Conservation (phyloP, 257 asterid genomes). For the Pogostemon cablin region DNA sequence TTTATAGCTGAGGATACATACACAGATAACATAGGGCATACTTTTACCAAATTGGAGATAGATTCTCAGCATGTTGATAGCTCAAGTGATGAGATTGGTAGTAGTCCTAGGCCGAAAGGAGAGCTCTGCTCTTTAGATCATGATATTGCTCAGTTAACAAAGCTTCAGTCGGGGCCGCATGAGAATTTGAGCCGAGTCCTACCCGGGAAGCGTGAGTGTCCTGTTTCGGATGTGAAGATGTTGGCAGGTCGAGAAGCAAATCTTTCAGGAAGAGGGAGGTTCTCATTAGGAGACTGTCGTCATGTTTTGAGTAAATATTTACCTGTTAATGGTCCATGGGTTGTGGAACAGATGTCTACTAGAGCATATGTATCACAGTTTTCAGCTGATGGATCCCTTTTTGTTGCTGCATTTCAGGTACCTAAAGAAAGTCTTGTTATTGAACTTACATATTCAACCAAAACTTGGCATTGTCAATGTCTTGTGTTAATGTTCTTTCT, state of each 20-base stretch:
- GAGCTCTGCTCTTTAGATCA: conserved; percentile 40
- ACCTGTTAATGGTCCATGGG: conserved; percentile 74
- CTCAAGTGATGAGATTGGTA: conserved; percentile 39
- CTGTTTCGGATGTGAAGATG: conserved; percentile 72
- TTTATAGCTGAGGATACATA: conserved; percentile 32
- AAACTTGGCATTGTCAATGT: no score
- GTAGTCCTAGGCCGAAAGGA: conserved; percentile 29
- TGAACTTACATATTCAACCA: no score
- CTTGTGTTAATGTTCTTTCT: neutral
- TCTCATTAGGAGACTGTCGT: conserved; percentile 68
- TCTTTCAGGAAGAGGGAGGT: conserved; percentile 66
- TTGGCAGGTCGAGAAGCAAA: conserved; percentile 81
- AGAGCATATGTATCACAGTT: conserved; percentile 87
- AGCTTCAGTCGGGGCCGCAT: conserved; percentile 67
- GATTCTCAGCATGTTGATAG: conserved; percentile 54
- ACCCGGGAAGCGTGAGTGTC: conserved; percentile 51
- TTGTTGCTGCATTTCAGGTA: conserved; percentile 94
- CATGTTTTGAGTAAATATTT: conserved; percentile 71
- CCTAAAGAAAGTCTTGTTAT: neutral
- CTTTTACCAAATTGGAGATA: conserved; percentile 65
- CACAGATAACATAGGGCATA: conserved; percentile 56
- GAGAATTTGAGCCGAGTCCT: conserved; percentile 47
- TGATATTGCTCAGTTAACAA: conserved; percentile 75
- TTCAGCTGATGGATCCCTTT: conserved; percentile 79
- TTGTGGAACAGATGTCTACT: conserved; percentile 80